A percentile compares a stretch with the other conserved stretches of the same genome.
phyloP scores from a whole-genome alignment of 2,329 filamentous ascomycete genomes.

The Paraphoma chrysanthemicola region DNA sequence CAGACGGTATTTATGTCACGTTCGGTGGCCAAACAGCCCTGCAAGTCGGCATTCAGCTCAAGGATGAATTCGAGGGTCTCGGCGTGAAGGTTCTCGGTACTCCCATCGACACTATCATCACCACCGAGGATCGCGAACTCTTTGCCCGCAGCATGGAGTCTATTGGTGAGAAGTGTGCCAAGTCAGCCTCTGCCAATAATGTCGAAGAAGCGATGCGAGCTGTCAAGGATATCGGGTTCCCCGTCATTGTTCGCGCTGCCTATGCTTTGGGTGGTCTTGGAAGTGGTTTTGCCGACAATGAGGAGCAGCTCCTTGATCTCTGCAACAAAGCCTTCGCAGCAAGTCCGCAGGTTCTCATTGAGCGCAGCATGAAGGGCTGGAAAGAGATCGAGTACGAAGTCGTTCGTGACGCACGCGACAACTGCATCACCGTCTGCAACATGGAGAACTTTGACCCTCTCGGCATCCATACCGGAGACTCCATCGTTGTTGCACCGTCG shows the following conservation, averaged over 20 bases:
- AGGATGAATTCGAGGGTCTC: conserved; percentile 92
- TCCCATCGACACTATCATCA: conserved; percentile 97
- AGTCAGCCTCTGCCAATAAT: conserved; percentile 90
- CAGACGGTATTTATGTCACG: conserved; percentile 96
- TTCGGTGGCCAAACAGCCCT: conserved; percentile 98
- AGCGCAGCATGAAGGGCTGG: conserved; percentile 99
- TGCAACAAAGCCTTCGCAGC: conserved; percentile 95
- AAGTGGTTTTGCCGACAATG: conserved; percentile 92
- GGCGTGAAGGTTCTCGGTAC: conserved; percentile 96
- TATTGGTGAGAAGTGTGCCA: conserved; percentile 96
- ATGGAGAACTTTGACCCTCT: conserved; percentile 99
- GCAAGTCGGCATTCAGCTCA: conserved; percentile 95
- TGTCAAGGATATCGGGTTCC: conserved; percentile 91
- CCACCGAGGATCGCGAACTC: conserved; percentile 95
- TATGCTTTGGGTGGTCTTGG: conserved; percentile 95
- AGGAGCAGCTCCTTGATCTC: conserved; percentile 80
- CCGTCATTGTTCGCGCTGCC: conserved; percentile 94
- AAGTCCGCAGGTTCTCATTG: conserved; percentile 94
- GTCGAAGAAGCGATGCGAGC: conserved; percentile 87
- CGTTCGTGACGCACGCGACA: conserved; percentile 91
- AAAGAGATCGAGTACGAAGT: conserved; percentile 99
- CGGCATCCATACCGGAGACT: conserved; percentile 97
- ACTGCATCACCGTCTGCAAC: conserved; percentile 99
- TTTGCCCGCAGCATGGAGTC: conserved; percentile 99
- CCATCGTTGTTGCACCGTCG: conserved; percentile 95